Evolutionary conservation across 2,329 filamentous ascomycete species (phyloP).

Genomic region (Colletotrichum karsti): DNA sequence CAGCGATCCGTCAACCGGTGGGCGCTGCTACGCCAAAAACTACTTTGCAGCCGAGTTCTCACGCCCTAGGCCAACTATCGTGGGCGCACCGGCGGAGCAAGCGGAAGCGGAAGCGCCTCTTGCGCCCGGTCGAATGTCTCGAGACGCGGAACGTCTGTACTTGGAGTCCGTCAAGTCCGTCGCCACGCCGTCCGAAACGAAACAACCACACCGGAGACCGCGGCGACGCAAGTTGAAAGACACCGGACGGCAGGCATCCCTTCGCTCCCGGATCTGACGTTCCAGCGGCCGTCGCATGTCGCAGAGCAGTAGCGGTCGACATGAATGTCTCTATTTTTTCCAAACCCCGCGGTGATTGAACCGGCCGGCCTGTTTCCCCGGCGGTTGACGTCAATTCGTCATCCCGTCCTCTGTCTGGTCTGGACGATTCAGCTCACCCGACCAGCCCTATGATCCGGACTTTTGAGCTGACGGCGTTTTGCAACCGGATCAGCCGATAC

Average conservation of each 20-base stretch:
- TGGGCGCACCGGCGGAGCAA: background rate
- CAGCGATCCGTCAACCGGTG: background rate
- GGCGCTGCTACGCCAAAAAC: background rate
- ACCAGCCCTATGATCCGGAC: background rate
- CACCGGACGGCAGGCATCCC: slow-evolving; percentile 11
- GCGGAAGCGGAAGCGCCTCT: background rate
- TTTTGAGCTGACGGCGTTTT: background rate
- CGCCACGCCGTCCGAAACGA: slow-evolving; percentile 1
- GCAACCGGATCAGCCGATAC: background rate
- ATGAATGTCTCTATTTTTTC: background rate
- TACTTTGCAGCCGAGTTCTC: background rate
- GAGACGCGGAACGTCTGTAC: background rate
- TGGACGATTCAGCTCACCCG: slow-evolving; percentile 5
- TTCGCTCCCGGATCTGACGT: background rate
- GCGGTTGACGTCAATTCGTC: background rate
- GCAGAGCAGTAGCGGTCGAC: background rate
- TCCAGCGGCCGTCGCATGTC: background rate
- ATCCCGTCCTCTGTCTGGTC: background rate
- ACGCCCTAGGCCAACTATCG: background rate
- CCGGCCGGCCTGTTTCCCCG: background rate
- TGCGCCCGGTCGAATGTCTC: background rate
- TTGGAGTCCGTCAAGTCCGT: background rate
- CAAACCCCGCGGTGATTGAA: background rate
- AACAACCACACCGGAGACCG: background rate
- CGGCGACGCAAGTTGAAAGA: background rate